Percentiles rank a stretch among this genome's conserved stretches.
phyloP scores from a whole-genome alignment of 208 protist genomes.

The Zelonia costaricensis region DNA sequence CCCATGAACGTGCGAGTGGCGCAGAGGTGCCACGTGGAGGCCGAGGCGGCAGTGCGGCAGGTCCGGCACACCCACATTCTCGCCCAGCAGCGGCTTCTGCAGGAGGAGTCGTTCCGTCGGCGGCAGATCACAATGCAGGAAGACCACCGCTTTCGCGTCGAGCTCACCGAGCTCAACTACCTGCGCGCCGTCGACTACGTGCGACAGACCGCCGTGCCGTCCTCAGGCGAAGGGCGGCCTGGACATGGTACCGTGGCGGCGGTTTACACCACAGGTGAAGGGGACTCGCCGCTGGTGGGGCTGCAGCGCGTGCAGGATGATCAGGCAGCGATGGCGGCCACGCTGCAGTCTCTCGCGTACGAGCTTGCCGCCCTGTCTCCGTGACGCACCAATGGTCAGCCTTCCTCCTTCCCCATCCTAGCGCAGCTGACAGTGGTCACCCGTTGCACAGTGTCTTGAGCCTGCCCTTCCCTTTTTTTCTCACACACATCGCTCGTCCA shows the following conservation, averaged over 20 bases:
- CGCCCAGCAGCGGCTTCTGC: conserved; percentile 20
- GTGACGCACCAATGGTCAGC: too few relatives aligned
- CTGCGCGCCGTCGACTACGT: conserved; percentile 16
- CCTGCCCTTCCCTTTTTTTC: neutral
- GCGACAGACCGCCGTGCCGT: neutral
- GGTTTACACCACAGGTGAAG: neutral
- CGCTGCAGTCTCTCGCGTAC: conserved; percentile 1
- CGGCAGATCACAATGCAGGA: conserved; percentile 28
- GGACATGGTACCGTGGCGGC: neutral
- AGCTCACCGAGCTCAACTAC: conserved; percentile 34
- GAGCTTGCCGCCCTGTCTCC: conserved; percentile 1
- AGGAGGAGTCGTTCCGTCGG: conserved; percentile 32
- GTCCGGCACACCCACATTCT: conserved; percentile 6
- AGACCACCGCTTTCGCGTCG: conserved; percentile 19
- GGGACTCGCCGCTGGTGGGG: conserved; percentile 9
- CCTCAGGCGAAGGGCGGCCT: neutral
- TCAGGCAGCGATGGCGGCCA: conserved; percentile 16
- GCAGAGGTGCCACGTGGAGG: neutral
- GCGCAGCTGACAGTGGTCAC: neutral
- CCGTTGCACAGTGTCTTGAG: neutral
- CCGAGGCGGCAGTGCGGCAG: neutral
- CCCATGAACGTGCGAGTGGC: neutral
- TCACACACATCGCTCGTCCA: too few relatives aligned
- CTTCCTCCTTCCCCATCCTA: too few relatives aligned
- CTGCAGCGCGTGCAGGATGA: conserved; percentile 13